These are phyloP conservation scores for Exophiala viscosa DNA, from an alignment of 2,329 filamentous ascomycete genomes.

Conservation along the genomic window DNA sequence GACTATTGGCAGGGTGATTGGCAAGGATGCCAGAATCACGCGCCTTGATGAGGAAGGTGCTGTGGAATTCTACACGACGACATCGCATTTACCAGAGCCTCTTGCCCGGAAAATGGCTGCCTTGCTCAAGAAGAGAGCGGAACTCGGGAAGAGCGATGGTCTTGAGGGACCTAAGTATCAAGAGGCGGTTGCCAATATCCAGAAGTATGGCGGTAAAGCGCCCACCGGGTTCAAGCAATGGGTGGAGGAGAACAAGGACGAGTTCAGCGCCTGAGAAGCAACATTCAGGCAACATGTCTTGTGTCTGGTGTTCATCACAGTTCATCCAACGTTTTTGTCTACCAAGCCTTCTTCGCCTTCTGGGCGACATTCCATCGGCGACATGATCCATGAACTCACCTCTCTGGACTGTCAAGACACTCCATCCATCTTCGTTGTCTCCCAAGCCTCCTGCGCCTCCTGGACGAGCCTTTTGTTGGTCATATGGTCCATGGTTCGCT, in stretches of 20 bases:
- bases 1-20: background rate
- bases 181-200: background rate
- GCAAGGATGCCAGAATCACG: background rate
- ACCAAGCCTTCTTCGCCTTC: too few relatives aligned
- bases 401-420: too few relatives aligned
- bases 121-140: background rate
- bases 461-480: too few relatives aligned
- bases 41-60: background rate
- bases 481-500: too few relatives aligned
- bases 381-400: too few relatives aligned
- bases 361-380: too few relatives aligned
- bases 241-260: background rate
- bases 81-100: background rate
- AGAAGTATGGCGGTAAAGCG: background rate
- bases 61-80: background rate
- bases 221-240: background rate
- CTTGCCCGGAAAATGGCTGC: background rate
- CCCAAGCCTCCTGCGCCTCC: too few relatives aligned
- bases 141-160: background rate
- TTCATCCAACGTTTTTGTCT: too few relatives aligned
- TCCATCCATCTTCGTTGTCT: too few relatives aligned
- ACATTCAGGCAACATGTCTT: background rate
- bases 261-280: background rate
- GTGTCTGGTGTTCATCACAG: background rate
- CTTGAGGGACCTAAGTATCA: background rate